Evolutionary conservation across 2,329 filamentous ascomycete species (phyloP).

Genomic region (Didymella glomerata): DNA sequence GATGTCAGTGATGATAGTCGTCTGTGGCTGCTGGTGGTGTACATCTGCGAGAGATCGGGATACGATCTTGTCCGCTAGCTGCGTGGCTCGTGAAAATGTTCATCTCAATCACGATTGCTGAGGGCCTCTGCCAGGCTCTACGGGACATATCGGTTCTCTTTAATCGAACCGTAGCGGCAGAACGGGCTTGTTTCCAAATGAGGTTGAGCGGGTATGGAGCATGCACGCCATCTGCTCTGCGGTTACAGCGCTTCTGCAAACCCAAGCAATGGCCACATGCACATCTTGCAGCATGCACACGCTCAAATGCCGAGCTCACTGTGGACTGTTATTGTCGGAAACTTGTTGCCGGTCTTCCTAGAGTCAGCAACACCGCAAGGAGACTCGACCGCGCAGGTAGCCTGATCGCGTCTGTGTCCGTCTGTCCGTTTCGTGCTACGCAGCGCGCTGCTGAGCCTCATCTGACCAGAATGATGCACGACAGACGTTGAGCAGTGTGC

Average conservation of each 20-base stretch:
- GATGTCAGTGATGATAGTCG: not conserved
- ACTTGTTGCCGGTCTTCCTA: not conserved
- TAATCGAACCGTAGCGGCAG: conserved; percentile 14
- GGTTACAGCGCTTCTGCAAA: conserved; percentile 45
- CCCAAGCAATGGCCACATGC: conserved; percentile 23
- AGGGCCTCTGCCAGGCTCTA: not conserved
- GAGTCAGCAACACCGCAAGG: conserved; percentile 5
- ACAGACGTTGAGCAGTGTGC: not conserved
- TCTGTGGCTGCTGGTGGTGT: conserved; percentile 3
- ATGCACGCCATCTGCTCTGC: conserved; percentile 31
- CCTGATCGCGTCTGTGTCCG: conserved; percentile 1
- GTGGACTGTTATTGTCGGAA: not conserved
- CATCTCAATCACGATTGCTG: not conserved
- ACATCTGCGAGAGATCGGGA: not conserved
- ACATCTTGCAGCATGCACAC: conserved; percentile 17
- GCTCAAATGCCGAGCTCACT: conserved; percentile 10
- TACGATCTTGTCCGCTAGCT: not conserved
- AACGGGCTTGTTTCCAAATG: conserved; percentile 43
- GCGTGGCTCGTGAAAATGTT: conserved; percentile 1
- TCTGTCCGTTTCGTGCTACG: not conserved
- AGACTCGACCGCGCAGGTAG: conserved; percentile 5
- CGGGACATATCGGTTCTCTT: conserved; percentile 11
- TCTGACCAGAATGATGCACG: conserved; percentile 5
- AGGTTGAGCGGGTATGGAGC: conserved; percentile 23
- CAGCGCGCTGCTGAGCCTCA: conserved; percentile 5